Evolutionary conservation across 2,329 filamentous ascomycete genomes (phyloP).

Genomic region (Apiospora kogelbergensis): DNA sequence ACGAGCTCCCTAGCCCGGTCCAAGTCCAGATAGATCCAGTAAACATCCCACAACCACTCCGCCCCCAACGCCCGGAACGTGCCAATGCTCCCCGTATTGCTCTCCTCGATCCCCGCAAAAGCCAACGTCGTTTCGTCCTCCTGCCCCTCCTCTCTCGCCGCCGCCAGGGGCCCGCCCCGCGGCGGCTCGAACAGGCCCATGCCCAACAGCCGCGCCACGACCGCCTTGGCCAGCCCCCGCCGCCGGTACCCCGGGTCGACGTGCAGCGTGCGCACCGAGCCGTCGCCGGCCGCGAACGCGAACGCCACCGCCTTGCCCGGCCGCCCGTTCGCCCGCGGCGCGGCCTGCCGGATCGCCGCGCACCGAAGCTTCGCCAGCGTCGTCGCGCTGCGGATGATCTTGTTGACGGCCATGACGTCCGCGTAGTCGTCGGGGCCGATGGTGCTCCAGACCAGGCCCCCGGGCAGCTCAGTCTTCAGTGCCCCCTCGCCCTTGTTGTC

Average conservation of each 20-base stretch:
- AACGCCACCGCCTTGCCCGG: constrained; percentile 8
- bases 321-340: not conserved
- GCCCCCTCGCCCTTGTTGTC: too few species aligned
- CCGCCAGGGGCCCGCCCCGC: not conserved
- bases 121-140: not conserved
- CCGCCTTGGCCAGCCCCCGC: not conserved
- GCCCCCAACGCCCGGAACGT: constrained; percentile 9
- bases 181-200: constrained; percentile 9
- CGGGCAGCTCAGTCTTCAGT: not conserved
- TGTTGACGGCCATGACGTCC: constrained; percentile 9
- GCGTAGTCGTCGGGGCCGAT: constrained; percentile 9
- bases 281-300: constrained; percentile 9
- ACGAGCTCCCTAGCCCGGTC: not conserved
- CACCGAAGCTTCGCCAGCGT: not conserved
- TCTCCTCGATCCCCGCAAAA: constrained; percentile 10
- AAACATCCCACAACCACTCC: constrained; percentile 10
- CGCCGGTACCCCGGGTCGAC: constrained; percentile 8
- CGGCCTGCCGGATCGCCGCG: not conserved
- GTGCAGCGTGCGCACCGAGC: not conserved
- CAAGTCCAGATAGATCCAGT: constrained; percentile 9
- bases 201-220: not conserved
- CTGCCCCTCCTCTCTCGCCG: not conserved
- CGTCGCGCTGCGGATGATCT: constrained; percentile 5
- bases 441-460: constrained; percentile 4
- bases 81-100: constrained; percentile 5